phyloP scores from a whole-genome alignment of 768 basidiomycete species.

The Inosperma sp. region DNA sequence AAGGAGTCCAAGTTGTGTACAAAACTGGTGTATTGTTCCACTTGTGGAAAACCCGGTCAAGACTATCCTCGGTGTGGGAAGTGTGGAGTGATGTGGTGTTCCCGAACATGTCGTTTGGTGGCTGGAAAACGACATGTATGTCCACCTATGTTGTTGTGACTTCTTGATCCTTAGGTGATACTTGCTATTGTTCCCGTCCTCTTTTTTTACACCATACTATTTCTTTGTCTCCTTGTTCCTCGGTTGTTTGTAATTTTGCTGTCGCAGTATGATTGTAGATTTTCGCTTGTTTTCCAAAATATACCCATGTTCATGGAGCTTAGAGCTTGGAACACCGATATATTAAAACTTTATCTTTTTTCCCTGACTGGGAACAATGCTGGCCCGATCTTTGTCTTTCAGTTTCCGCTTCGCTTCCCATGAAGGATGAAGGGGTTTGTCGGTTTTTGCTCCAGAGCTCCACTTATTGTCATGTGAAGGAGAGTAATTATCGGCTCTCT shows the following conservation, averaged over 20 bases:
- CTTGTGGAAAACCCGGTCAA: conserved; percentile 48
- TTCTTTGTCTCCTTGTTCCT: not conserved
- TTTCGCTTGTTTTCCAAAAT: not conserved
- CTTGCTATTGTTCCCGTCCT: not conserved
- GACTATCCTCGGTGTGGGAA: conserved; percentile 61
- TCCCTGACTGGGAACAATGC: conserved; percentile 64
- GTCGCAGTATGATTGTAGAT: not conserved
- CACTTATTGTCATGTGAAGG: too few relatives aligned
- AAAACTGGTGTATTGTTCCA: conserved; percentile 39
- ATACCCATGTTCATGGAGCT: conserved; percentile 15
- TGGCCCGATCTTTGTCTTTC: conserved; percentile 63
- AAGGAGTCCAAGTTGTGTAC: conserved; percentile 46
- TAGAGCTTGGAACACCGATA: too few relatives aligned
- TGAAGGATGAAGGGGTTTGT: conserved; percentile 74
- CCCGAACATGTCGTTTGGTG: conserved; percentile 52
- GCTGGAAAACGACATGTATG: conserved; percentile 52
- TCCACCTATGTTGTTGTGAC: conserved; percentile 3
- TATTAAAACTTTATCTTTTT: conserved; percentile 76
- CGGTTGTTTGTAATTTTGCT: not conserved
- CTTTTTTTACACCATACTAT: not conserved
- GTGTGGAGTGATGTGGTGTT: conserved; percentile 61
- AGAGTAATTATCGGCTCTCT: too few relatives aligned
- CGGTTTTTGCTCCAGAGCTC: conserved; percentile 23
- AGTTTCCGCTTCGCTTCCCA: conserved; percentile 91
- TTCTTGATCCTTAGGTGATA: not conserved